These are phyloP conservation scores for Xanthoconium purpureum DNA, from an alignment of 768 basidiomycete genomes.

Conservation along the genomic window DNA sequence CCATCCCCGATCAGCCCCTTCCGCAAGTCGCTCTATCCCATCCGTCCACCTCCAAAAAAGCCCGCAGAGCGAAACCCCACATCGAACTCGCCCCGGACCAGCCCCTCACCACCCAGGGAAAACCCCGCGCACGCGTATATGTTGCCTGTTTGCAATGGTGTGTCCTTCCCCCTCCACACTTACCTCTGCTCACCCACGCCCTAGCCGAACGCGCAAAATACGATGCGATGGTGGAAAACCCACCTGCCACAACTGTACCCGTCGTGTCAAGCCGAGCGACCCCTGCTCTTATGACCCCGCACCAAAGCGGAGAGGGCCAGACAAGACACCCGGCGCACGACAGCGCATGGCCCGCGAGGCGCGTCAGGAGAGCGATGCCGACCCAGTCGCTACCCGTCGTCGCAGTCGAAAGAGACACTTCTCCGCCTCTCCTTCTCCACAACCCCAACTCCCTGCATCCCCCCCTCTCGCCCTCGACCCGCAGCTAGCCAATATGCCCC, in stretches of 20 bases:
- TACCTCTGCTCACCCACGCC: conserved; percentile 2
- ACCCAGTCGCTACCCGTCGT: conserved; percentile 22
- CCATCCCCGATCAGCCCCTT: neutral
- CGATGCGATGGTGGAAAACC: conserved; percentile 83
- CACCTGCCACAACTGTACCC: conserved; percentile 67
- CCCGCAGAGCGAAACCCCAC: conserved; percentile 52
- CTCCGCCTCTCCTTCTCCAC: neutral
- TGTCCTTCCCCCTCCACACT: conserved; percentile 9
- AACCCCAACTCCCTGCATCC: neutral
- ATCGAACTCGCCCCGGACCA: conserved; percentile 74
- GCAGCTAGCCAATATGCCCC: conserved; percentile 19
- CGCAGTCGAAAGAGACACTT: conserved; percentile 21
- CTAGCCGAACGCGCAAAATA: conserved; percentile 73
- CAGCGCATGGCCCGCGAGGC: conserved; percentile 53
- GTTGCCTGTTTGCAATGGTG: conserved; percentile 81
- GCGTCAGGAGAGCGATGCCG: conserved; percentile 33
- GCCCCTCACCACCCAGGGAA: conserved; percentile 80
- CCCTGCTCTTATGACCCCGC: conserved; percentile 66
- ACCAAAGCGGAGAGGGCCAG: conserved; percentile 79
- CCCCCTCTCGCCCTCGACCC: conserved; percentile 24
- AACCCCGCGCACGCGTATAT: conserved; percentile 68
- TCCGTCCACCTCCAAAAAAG: conserved; percentile 30
- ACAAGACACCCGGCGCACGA: conserved; percentile 75
- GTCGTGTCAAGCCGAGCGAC: conserved; percentile 41
- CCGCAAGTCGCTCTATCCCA: neutral